These are phyloP conservation scores for Suillus americanus DNA, from an alignment of 768 basidiomycete genomes.

Conservation along the genomic window DNA sequence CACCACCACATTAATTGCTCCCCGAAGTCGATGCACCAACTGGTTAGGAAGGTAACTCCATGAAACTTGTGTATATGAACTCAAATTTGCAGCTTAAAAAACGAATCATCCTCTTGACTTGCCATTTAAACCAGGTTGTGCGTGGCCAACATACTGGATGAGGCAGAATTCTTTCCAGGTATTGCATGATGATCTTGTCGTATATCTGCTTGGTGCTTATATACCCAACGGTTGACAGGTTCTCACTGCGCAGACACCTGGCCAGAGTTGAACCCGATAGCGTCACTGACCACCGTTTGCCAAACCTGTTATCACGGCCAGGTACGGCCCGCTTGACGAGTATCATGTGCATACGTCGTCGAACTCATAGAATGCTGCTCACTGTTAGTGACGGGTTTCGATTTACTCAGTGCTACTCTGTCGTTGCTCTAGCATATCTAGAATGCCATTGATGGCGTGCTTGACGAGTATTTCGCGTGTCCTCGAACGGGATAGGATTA, in stretches of 20 bases:
- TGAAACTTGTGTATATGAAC: neutral
- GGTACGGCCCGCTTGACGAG: too few species aligned
- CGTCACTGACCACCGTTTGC: neutral
- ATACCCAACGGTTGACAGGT: conserved; percentile 4
- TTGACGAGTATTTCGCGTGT: too few species aligned
- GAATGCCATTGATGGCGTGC: too few species aligned
- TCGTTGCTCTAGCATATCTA: too few species aligned
- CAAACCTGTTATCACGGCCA: too few species aligned
- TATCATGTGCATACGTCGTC: too few species aligned
- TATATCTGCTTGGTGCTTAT: neutral
- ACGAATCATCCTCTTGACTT: conserved; percentile 1
- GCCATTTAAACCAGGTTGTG: conserved; percentile 7
- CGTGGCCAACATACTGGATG: conserved; percentile 7
- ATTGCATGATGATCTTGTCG: neutral
- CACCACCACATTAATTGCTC: conserved; percentile 16
- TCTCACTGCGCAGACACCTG: neutral
- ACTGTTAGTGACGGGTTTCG: too few species aligned
- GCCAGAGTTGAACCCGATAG: neutral
- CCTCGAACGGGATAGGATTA: too few species aligned
- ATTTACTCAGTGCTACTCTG: too few species aligned
- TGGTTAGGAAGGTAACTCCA: conserved; percentile 17
- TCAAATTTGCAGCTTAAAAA: conserved; percentile 1
- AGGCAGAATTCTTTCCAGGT: conserved; percentile 10
- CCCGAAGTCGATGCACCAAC: conserved; percentile 28
- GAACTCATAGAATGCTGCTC: too few species aligned